Conservation (phyloP, 345 rosid species). For the Moricandia arvensis region DNA sequence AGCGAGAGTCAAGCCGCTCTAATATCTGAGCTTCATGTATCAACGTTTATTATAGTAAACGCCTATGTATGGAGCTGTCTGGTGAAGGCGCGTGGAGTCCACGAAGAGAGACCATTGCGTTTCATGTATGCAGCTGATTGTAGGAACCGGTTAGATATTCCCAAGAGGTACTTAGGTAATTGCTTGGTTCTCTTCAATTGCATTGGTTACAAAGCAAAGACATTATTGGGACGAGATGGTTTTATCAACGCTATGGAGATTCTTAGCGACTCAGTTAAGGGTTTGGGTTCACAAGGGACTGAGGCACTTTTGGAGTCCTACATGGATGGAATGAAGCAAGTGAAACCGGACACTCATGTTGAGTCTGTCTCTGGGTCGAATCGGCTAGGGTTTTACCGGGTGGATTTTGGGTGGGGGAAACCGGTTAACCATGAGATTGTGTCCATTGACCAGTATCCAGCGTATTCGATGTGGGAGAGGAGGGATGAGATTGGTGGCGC, state of each 20-base stretch:
- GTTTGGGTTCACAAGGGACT: neutral
- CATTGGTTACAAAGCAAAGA: neutral
- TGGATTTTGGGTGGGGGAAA: constrained; percentile 31
- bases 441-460: constrained; percentile 15
- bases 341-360: constrained; percentile 9
- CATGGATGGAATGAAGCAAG: neutral
- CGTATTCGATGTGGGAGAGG: constrained; percentile 24
- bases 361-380: constrained; percentile 24
- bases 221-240: constrained; percentile 8
- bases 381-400: constrained; percentile 18
- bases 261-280: neutral
- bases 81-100: constrained; percentile 26
- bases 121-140: constrained; percentile 21
- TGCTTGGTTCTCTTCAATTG: constrained; percentile 6
- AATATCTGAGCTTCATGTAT: constrained; percentile 24
- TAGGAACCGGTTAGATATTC: constrained; percentile 32
- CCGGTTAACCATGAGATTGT: constrained; percentile 18
- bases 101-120: neutral
- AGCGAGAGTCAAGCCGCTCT: neutral
- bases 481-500: constrained; percentile 22
- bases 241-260: constrained; percentile 11
- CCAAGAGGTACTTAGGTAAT: constrained; percentile 39
- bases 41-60: constrained; percentile 32
- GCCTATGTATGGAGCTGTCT: constrained; percentile 26
- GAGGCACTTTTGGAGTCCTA: neutral